A percentile compares a stretch with the other conserved stretches of the same genome.
Conservation (phyloP, 2,329 filamentous ascomycete species). For the Ophiobolus disseminans region DNA sequence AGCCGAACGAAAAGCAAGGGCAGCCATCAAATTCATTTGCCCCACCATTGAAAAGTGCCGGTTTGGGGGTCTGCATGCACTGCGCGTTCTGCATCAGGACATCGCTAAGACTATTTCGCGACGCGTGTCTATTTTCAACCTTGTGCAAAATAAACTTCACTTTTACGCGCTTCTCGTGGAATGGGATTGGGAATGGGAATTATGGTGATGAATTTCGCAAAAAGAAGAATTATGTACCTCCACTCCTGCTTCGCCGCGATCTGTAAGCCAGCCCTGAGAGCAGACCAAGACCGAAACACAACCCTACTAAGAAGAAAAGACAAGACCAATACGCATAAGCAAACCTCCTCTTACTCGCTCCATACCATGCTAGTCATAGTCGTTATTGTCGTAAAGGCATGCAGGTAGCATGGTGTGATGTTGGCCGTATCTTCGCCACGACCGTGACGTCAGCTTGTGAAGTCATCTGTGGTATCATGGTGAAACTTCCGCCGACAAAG, state of each 20-base stretch:
- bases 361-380: slow-evolving; percentile 46
- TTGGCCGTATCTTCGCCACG: slow-evolving; percentile 25
- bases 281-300: slow-evolving; percentile 1
- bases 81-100: not conserved
- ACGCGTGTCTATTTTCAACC: no score
- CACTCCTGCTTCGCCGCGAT: not conserved
- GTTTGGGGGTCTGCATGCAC: not conserved
- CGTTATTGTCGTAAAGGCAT: slow-evolving; percentile 44
- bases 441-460: slow-evolving; percentile 37
- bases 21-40: not conserved
- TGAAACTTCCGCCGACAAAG: slow-evolving; percentile 32
- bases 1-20: not conserved
- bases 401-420: slow-evolving; percentile 15
- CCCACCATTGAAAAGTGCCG: not conserved
- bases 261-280: slow-evolving; percentile 1
- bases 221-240: slow-evolving; percentile 5
- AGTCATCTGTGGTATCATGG: slow-evolving; percentile 39
- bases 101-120: no score
- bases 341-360: slow-evolving; percentile 31
- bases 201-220: not conserved
- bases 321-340: slow-evolving; percentile 21
- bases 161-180: not conserved
- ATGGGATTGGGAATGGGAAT: slow-evolving; percentile 1
- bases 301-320: slow-evolving; percentile 3
- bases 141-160: no score